phyloP scores from a whole-genome alignment of 2,329 filamentous ascomycete species.

The Penicillium sp. region DNA sequence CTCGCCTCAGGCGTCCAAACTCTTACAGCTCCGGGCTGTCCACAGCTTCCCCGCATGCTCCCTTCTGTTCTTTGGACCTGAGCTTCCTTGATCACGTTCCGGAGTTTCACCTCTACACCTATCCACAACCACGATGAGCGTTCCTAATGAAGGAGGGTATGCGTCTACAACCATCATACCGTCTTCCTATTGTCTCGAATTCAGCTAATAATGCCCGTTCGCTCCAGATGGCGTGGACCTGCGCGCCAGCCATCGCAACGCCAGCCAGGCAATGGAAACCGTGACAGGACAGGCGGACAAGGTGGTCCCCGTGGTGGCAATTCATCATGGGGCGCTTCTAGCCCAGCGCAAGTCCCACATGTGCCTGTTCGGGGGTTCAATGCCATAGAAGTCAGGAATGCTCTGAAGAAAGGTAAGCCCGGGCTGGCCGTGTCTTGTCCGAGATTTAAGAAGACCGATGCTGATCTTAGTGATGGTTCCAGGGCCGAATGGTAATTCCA shows the following conservation, averaged over 20 bases:
- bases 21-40: conserved; percentile 15
- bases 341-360: conserved; percentile 41
- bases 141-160: conserved; percentile 41
- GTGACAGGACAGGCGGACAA: conserved; percentile 28
- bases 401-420: conserved; percentile 43
- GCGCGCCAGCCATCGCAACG: conserved; percentile 42
- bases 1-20: conserved; percentile 23
- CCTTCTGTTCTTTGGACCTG: background rate
- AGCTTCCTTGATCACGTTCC: background rate
- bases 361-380: conserved; percentile 49
- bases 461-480: conserved; percentile 9
- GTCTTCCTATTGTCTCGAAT: conserved; percentile 1
- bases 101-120: background rate
- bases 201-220: conserved; percentile 15
- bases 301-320: conserved; percentile 35
- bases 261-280: conserved; percentile 36
- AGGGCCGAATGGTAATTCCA: conserved; percentile 35
- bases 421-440: background rate
- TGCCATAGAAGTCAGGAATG: conserved; percentile 43
- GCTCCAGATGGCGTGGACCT: conserved; percentile 44
- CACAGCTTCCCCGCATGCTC: conserved; percentile 26
- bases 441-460: background rate
- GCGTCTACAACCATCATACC: conserved; percentile 1
- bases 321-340: conserved; percentile 33
- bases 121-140: conserved; percentile 36